Base-by-base conservation (phyloP, 257 asterid genomes). In the Mitragyna speciosa region DNA sequence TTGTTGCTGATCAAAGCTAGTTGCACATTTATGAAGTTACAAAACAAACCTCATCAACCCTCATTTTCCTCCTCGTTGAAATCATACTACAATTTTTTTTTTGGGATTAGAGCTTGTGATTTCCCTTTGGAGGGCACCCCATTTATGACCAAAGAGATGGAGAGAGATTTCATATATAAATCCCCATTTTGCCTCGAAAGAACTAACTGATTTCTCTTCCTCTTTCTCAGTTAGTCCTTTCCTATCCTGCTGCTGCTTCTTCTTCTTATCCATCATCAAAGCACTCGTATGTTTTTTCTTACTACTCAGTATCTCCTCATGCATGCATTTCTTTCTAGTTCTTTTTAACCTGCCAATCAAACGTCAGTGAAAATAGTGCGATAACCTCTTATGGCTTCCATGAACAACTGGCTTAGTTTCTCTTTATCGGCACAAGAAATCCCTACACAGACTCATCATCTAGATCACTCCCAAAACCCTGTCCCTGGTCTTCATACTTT, bases 331-430 rank as follows among this genome's bases (percentile, higher is more conserved):
- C 63, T 26, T 22, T 56, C 48, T 67, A 70, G 15, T 71, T 70
- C 26, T 64, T 24, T 54, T 39, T 39, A 10, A 72, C 22, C 48
- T 31, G 26, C 12, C 69, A 4, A 63, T 67, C 39, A 54, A 14
- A 20, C 30, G 41, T 28, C 3, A 64, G 41, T 28, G 3, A 64
- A 12, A 64, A 70, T 54, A 43, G 52, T 47, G 80, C 41, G 45
- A 70, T 49, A 19, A 20, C 31, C 52, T 48, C 43, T 72, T 6
- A 33, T 88, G 88, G 83, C 75, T 69, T 86, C 91, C 51, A 89
- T 89, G 91, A 90, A 89, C 41, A 87, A 91, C 85, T 92, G 97
- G 97, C 82, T 92, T 41, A 93, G 94, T 7, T 92, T 91, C 83
- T 91, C 97, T 75, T 90, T 92, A 61, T 89, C 92, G 36, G 88